These are phyloP conservation scores for Lipomyces japonicus DNA, from an alignment of 805 yeast genomes.

Conservation along the genomic window DNA sequence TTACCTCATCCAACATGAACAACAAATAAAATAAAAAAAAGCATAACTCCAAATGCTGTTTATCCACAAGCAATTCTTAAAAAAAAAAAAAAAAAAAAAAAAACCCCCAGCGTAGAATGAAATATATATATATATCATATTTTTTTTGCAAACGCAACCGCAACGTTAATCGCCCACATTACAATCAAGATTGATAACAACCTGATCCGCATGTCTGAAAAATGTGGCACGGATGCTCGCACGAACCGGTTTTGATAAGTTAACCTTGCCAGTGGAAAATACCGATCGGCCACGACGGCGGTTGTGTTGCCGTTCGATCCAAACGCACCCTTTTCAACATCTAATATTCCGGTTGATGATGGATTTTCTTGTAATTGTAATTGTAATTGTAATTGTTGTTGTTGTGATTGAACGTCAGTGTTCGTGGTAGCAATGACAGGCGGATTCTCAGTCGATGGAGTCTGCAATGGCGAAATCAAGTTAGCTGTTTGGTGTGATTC, in stretches of 20 bases:
- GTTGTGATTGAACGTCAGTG: too few relatives aligned
- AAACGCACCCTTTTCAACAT: not conserved
- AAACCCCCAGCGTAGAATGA: too few relatives aligned
- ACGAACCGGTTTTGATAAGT: too few relatives aligned
- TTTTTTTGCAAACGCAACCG: constrained; percentile 3
- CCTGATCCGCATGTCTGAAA: constrained; percentile 15
- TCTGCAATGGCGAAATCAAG: not conserved
- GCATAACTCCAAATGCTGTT: not conserved
- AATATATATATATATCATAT: not conserved
- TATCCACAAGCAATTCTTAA: too few relatives aligned
- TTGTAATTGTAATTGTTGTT: too few relatives aligned
- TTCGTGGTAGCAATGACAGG: not conserved
- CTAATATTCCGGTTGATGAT: not conserved
- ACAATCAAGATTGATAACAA: constrained; percentile 10
- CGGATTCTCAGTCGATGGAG: not conserved
- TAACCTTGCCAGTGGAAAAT: too few relatives aligned
- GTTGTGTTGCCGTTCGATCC: not conserved
- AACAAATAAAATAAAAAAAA: not conserved
- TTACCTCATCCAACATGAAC: too few relatives aligned
- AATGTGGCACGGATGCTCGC: not conserved
- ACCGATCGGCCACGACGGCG: not conserved
- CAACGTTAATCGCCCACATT: constrained; percentile 26
- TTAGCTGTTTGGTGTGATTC: not conserved
- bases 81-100: too few relatives aligned
- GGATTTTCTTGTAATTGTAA: too few relatives aligned